Conservation (phyloP, 139 green algal genomes). For the Ettlia oleoabundans region DNA sequence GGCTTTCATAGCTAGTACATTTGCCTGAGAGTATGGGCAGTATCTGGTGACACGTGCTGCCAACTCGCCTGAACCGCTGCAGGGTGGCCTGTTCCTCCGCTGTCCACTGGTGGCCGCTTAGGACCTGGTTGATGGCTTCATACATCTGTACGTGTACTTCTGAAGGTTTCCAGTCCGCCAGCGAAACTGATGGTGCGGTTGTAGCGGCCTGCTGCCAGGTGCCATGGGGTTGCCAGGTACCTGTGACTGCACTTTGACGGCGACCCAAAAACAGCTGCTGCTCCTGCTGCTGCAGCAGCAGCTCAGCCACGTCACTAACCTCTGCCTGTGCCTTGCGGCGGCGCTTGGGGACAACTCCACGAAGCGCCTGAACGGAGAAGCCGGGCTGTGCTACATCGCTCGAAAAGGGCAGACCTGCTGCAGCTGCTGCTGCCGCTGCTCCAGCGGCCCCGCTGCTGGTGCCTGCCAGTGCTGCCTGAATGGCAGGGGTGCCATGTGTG, state of each 20-base stretch:
- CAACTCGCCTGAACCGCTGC: not conserved
- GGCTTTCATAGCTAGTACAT: too few relatives aligned
- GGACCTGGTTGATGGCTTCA: not conserved
- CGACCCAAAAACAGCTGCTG: not conserved
- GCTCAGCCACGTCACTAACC: not conserved
- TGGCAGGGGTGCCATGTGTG: constrained; percentile 42
- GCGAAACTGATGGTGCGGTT: not conserved
- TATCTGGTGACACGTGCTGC: too few relatives aligned
- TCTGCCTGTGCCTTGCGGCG: not conserved
- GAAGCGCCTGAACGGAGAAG: not conserved
- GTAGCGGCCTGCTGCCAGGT: not conserved
- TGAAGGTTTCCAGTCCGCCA: not conserved
- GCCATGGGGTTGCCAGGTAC: not conserved
- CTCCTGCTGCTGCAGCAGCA: not conserved
- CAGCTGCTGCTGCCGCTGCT: not conserved
- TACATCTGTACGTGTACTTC: not conserved
- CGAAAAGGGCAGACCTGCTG: not conserved
- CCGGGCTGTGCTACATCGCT: not conserved
- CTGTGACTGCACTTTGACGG: not conserved
- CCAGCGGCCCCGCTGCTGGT: not conserved
- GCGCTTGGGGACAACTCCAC: not conserved
- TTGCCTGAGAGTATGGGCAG: too few relatives aligned
- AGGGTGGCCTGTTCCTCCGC: not conserved
- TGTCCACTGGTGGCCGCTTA: not conserved
- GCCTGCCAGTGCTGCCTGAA: constrained; percentile 35